Conservation (phyloP, 2,329 filamentous ascomycete genomes). For the Phyllosticta citriasiana region DNA sequence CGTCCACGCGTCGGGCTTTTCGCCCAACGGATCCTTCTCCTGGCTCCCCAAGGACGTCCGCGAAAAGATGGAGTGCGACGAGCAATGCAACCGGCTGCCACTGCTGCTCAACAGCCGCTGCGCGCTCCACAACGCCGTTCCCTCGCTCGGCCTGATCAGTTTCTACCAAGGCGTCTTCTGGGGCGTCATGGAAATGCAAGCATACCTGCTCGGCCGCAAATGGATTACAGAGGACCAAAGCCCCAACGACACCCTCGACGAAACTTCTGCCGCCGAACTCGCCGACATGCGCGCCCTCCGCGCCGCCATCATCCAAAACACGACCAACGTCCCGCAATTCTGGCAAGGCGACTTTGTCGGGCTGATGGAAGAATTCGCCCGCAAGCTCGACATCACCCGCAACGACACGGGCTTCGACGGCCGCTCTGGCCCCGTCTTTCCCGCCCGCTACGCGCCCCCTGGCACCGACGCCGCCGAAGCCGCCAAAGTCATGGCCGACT, state of each 20-base stretch:
- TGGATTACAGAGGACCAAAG: slow-evolving; percentile 37
- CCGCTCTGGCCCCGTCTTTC: slow-evolving; percentile 40
- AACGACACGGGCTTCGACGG: slow-evolving; percentile 26
- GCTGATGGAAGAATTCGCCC: slow-evolving; percentile 60
- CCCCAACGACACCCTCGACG: not conserved
- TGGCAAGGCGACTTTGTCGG: slow-evolving; percentile 76
- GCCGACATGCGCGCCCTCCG: slow-evolving; percentile 17
- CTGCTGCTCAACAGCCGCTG: slow-evolving; percentile 55
- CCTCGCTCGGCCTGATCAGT: slow-evolving; percentile 66
- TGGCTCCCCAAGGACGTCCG: slow-evolving; percentile 53
- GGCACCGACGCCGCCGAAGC: slow-evolving; percentile 30
- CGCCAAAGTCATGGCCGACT: slow-evolving; percentile 36
- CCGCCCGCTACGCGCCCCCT: slow-evolving; percentile 22
- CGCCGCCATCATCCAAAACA: slow-evolving; percentile 20
- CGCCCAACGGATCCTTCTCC: slow-evolving; percentile 51
- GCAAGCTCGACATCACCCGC: slow-evolving; percentile 45
- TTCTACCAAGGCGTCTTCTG: slow-evolving; percentile 80
- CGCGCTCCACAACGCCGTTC: slow-evolving; percentile 48
- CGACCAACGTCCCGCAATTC: slow-evolving; percentile 49
- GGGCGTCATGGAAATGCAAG: slow-evolving; percentile 82
- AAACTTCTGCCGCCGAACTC: slow-evolving; percentile 14
- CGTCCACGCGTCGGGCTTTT: slow-evolving; percentile 67
- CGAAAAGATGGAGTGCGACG: slow-evolving; percentile 47
- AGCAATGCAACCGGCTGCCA: slow-evolving; percentile 46
- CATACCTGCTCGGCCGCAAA: slow-evolving; percentile 52